phyloP scores from a whole-genome alignment of 106 monocot genomes.

The Phalaenopsis equestris region DNA sequence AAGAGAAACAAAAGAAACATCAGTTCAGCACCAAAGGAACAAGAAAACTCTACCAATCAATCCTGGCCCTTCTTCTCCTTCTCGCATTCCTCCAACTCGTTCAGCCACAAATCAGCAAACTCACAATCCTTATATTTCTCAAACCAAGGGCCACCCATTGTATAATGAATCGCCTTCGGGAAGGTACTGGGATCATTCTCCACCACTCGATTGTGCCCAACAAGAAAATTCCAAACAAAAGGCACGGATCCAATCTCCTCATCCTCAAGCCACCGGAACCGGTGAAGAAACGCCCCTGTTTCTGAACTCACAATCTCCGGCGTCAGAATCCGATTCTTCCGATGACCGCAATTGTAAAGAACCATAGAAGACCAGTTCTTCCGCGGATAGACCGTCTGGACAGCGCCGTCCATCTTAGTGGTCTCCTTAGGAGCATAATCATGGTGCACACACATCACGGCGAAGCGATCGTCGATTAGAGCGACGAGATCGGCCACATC shows the following conservation, averaged over 20 bases:
- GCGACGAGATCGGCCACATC: slow-evolving; percentile 46
- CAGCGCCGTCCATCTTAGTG: slow-evolving; percentile 84
- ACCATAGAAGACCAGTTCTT: slow-evolving; percentile 98
- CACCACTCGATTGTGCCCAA: slow-evolving; percentile 67
- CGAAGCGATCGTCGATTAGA: slow-evolving; percentile 48
- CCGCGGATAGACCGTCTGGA: slow-evolving; percentile 84
- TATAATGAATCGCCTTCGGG: slow-evolving; percentile 84
- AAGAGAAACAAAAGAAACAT: not conserved
- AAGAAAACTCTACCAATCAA: not conserved
- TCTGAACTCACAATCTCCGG: slow-evolving; percentile 66
- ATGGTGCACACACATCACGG: slow-evolving; percentile 85
- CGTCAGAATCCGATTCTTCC: slow-evolving; percentile 60
- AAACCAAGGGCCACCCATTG: slow-evolving; percentile 88
- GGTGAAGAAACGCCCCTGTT: slow-evolving; percentile 76
- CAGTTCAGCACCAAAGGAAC: not conserved
- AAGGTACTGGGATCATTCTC: slow-evolving; percentile 23
- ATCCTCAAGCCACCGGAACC: slow-evolving; percentile 85
- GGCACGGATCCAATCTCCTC: slow-evolving; percentile 77
- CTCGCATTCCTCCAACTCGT: slow-evolving; percentile 54
- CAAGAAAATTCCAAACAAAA: slow-evolving; percentile 86
- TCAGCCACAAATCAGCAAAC: slow-evolving; percentile 76
- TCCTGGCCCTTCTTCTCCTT: slow-evolving; percentile 15
- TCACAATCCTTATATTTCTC: slow-evolving; percentile 78
- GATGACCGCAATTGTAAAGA: slow-evolving; percentile 85
- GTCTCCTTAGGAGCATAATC: slow-evolving; percentile 67